Base-by-base conservation (phyloP, 2,329 filamentous ascomycete species). In the Trichoderma cornu-damae region DNA sequence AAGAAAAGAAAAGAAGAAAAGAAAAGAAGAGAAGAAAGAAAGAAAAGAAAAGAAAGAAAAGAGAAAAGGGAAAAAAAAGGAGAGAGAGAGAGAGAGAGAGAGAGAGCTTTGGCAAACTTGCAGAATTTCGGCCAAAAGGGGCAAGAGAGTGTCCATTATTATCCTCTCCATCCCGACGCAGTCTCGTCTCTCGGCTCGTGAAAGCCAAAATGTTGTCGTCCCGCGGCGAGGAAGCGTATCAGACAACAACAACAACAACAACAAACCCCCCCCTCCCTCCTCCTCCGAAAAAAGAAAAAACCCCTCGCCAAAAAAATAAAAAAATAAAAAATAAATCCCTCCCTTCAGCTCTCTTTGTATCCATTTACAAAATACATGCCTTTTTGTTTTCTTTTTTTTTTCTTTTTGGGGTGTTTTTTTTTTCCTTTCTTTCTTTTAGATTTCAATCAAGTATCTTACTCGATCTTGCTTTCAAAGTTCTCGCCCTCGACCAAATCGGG, bases 391-490 rank as follows among this genome's bases (percentile, higher is more conserved):
- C n/a, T 30, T 32, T 30, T 14, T 32, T 32, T 26, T 28, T 32
- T 14, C 12, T 40, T 28, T 32, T 26, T 26, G n/a, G n/a, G n/a
- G n/a, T n/a, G 28, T 49, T 32, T 38, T 40, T 47, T 35, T 43
- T n/a, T 44, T 32, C 30, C 35, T 37, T 32, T 32, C 8, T 47
- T 18, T 34, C 16, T 18, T 18, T 18, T 12, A 40, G 42, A 18
- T 18, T 35, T 54, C 38, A 54, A 12, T 35, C 2, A n/a, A 37
- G 38, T 44, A 54, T 22, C 51, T 80, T 94, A 96, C 82, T 96
- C 91, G 75, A 94, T 90, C 79, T 96, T 96, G 78, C 85, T 88
- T 83, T 99, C 94, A 72, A 99, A 99, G 84, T 90, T 96, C 83
- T 96, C 90, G 70, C 94, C 94, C 72, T 91, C 90, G 62, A 99